Conservation (phyloP, 1,284 basidiomycete genomes). For the Marasmius oreades region DNA sequence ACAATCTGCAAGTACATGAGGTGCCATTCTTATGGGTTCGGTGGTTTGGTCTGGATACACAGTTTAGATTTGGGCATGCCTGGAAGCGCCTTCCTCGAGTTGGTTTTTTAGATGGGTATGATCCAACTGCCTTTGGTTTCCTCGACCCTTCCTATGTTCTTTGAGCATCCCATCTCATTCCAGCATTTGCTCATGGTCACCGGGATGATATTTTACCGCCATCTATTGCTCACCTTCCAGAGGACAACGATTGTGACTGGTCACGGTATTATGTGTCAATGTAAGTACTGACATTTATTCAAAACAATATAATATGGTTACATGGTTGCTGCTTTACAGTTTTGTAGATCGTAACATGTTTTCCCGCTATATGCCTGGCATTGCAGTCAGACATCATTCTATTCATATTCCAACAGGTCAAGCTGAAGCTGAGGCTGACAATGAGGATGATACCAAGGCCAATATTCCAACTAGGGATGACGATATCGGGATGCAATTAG, state of each 20-base stretch:
- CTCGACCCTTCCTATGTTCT: slow-evolving; percentile 25
- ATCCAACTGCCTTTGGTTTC: slow-evolving; percentile 26
- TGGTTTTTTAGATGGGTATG: slow-evolving; percentile 19
- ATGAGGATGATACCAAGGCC: too few species aligned
- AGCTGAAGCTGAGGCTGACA: too few species aligned
- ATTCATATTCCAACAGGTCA: too few species aligned
- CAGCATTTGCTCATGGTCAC: slow-evolving; percentile 18
- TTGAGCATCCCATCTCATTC: slow-evolving; percentile 25
- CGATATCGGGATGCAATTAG: not conserved
- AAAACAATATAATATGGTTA: not conserved
- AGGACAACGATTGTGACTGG: slow-evolving; percentile 20
- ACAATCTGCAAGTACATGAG: slow-evolving; percentile 6
- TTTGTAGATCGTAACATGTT: slow-evolving; percentile 25
- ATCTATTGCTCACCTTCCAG: slow-evolving; percentile 5
- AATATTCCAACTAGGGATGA: not conserved
- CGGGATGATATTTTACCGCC: slow-evolving; percentile 16
- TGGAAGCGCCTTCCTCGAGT: slow-evolving; percentile 15
- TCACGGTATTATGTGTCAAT: slow-evolving; percentile 20
- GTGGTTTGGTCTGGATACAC: slow-evolving; percentile 2
- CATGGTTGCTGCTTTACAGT: slow-evolving; percentile 8
- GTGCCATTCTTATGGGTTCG: not conserved
- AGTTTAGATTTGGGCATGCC: not conserved
- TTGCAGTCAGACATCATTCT: not conserved
- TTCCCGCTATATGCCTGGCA: slow-evolving; percentile 14
- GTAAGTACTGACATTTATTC: slow-evolving; percentile 16